Base-by-base conservation (phyloP, 768 basidiomycete species). In the Clitopilus passeckerianus region DNA sequence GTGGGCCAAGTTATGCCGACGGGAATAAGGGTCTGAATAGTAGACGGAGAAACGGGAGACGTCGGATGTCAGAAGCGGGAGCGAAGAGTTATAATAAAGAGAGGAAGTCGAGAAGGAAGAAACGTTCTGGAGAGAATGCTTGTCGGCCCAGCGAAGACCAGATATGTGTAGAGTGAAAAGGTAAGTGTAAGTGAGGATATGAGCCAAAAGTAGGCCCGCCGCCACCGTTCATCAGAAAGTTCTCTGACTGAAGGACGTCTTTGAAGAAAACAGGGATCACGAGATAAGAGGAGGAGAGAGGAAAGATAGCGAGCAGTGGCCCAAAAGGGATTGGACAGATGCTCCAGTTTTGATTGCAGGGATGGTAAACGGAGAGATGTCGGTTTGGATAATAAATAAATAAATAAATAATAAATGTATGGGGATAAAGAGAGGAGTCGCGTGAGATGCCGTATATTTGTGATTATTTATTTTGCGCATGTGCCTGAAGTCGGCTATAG, bases 361-460 rank as follows among this genome's bases (percentile, higher is more conserved):
- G 46, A 20, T 41, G 37, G 37, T 41, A 41, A 41, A 41, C 46
- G 46, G 46, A 22, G 22, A 50, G 46, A 50, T 50, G 46, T 50
- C 46, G 46, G 46, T 12, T 50, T 12, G 20, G 22, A 22, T 50
- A 50, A 20, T 50, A 23, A 50, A 50, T 50, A 50, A 50, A 50
- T 50, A 50, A 50, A 50, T 50, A 50, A 50, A n/a, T 50, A 50
- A 20, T 20, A 9, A 23, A 2, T 22, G 16, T 16, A 50, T 16
- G 46, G 46, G 18, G 46, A 50, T 50, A 50, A 50, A 50, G 46
- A 50, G 46, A 50, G 46, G 46, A 50, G 46, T 50, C 46, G 46
- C 46, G 46, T 50, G 46, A 50, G 46, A 3, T 50, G 20, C n/a
- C n/a, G 46, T 7, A 5, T 50, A n/a, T 50, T 50, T 50, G 18